Conservation (phyloP, 2,329 filamentous ascomycete species). For the Westerdykella aurantiaca region DNA sequence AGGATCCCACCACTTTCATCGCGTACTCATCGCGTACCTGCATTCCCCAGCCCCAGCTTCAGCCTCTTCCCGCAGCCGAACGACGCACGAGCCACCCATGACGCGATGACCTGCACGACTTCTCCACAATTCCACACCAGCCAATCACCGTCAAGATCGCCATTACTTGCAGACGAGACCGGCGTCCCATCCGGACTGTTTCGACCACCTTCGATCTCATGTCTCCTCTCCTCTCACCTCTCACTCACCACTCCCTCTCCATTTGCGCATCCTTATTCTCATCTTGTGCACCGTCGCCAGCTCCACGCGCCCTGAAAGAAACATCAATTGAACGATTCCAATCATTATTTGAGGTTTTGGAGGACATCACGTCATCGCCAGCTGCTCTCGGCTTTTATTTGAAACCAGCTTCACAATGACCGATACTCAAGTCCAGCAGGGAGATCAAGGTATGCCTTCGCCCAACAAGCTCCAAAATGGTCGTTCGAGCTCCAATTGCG, state of each 20-base stretch:
- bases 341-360: slow-evolving; percentile 14
- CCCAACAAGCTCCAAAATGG: background rate
- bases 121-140: slow-evolving; percentile 18
- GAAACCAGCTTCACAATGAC: slow-evolving; percentile 24
- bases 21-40: background rate
- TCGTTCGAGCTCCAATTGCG: too few relatives aligned
- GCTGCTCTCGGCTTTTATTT: slow-evolving; percentile 10
- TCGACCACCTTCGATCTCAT: slow-evolving; percentile 11
- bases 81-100: slow-evolving; percentile 22
- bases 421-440: slow-evolving; percentile 31
- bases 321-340: slow-evolving; percentile 12
- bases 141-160: slow-evolving; percentile 25
- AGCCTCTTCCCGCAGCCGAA: slow-evolving; percentile 9
- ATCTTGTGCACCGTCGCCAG: slow-evolving; percentile 11
- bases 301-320: slow-evolving; percentile 23
- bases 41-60: background rate
- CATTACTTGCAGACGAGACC: slow-evolving; percentile 28
- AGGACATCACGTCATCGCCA: slow-evolving; percentile 28
- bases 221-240: slow-evolving; percentile 18
- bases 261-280: slow-evolving; percentile 19
- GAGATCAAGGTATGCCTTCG: slow-evolving; percentile 32
- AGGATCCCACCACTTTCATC: too few relatives aligned
- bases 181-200: slow-evolving; percentile 15
- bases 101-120: slow-evolving; percentile 23
- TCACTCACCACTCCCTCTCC: slow-evolving; percentile 12